Conservation (phyloP, 148 eudicot genomes). For the Chenopodium formosanum region DNA sequence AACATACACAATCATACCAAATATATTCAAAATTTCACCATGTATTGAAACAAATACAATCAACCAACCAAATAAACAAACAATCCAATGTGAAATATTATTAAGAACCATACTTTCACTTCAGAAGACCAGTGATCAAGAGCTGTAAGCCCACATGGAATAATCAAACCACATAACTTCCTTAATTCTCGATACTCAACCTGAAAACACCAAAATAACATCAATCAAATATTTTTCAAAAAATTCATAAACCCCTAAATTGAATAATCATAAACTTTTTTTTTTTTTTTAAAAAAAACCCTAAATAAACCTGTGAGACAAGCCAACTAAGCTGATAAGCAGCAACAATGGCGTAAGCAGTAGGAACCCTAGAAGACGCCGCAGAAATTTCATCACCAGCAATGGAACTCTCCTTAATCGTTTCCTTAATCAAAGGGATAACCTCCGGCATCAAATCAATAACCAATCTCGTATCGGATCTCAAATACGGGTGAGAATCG, state of each 20-base stretch:
- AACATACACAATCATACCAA: neutral
- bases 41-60: neutral
- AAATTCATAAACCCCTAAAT: slow-evolving; percentile 1
- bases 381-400: slow-evolving; percentile 68
- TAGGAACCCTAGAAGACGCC: slow-evolving; percentile 69
- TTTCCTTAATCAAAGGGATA: slow-evolving; percentile 61
- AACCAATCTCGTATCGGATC: slow-evolving; percentile 49
- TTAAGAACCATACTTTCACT: slow-evolving; percentile 68
- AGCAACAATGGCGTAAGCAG: slow-evolving; percentile 74
- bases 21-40: neutral
- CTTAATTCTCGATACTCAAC: slow-evolving; percentile 58
- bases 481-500: slow-evolving; percentile 28
- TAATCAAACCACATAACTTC: slow-evolving; percentile 53
- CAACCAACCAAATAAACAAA: neutral
- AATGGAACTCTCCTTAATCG: slow-evolving; percentile 70
- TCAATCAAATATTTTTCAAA: neutral
- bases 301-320: slow-evolving; percentile 59
- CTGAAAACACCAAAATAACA: slow-evolving; percentile 35
- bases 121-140: slow-evolving; percentile 99
- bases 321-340: slow-evolving; percentile 86
- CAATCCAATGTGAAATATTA: neutral
- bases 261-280: neutral
- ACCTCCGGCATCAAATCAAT: slow-evolving; percentile 65
- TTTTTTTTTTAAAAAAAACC: neutral
- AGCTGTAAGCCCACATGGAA: slow-evolving; percentile 84